A percentile compares a stretch with the other conserved stretches of the same genome.
These are phyloP conservation scores for Verticillium nubilum DNA, from an alignment of 2,329 filamentous ascomycete genomes.

Conservation along the genomic window DNA sequence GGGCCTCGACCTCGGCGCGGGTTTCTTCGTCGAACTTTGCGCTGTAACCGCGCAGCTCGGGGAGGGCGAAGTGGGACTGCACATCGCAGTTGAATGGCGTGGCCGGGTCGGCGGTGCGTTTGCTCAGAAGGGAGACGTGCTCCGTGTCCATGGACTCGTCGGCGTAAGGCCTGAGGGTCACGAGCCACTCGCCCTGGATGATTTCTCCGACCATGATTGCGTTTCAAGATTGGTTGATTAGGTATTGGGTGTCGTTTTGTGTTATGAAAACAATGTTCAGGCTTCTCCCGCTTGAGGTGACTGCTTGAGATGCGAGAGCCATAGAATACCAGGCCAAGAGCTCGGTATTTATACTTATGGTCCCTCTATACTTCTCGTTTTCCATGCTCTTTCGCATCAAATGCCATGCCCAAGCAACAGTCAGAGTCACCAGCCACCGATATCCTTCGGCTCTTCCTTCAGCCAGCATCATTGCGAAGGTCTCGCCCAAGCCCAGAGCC, in stretches of 20 bases:
- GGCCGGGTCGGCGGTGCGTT: background rate
- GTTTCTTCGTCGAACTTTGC: slow-evolving; percentile 4
- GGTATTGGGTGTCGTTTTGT: background rate
- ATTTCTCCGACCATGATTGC: background rate
- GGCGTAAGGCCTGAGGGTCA: slow-evolving; percentile 1
- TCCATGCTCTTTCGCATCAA: background rate
- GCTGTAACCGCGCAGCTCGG: slow-evolving; percentile 1
- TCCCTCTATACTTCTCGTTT: background rate
- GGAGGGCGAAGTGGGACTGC: background rate
- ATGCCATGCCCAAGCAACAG: background rate
- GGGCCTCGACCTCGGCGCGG: background rate
- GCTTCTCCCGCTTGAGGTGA: background rate
- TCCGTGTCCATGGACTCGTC: background rate
- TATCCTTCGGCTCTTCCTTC: too few relatives aligned
- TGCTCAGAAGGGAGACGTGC: background rate
- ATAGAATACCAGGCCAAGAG: background rate
- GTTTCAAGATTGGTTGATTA: too few relatives aligned
- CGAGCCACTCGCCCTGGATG: slow-evolving; percentile 1
- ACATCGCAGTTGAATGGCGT: slow-evolving; percentile 3
- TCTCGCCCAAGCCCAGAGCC: too few relatives aligned
- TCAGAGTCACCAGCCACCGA: too few relatives aligned
- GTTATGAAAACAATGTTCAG: background rate
- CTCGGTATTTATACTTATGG: background rate
- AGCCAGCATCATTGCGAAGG: too few relatives aligned
- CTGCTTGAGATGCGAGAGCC: background rate